Evolutionary conservation across 208 protist species (phyloP), one percentile per base, ranked within the genome.

Genomic region (Phytomonas francai): DNA sequence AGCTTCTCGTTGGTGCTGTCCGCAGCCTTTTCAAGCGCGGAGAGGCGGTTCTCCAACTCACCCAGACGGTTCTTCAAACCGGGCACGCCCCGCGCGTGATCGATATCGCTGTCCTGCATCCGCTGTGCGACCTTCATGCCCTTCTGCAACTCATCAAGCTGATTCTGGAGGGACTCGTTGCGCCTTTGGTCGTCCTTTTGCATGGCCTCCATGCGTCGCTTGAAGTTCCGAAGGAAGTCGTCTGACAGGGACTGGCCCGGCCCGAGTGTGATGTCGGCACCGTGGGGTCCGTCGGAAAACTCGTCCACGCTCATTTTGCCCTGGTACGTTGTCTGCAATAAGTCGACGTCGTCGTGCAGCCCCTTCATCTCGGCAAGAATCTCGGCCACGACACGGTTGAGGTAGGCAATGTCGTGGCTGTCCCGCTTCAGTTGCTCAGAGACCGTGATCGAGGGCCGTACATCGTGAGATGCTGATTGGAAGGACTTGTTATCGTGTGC

Each of bases 301-400:
- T 60, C 34, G 14, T 51, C 65, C 2, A 4, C 28, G 34, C 39
- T 31, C 51, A 33, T 9, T 14, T 25, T 45, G 0, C 16, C 65
- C 0, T 64, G 42, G 49, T 69, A 64, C 51, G 60, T 12, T 3
- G 79, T 86, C 22, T 78, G 82, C 59, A 95, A 80, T 3, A 81
- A 59, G 58, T 92, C 84, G 2, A 95, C 74, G 59, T 92, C 85
- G 5, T 73, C 75, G 66, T 95, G 86, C 32, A 95, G 72, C 9
- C 32, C 76, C 79, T 87, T 87, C 84, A 95, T 91, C 72, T 92
- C 83, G 2, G 69, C 83, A 33, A 95, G 70, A 36, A 92, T 95
- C 73, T 95, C 89, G n/a, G 89, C 89, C 63, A 95, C 89, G n/a
- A 95, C 83, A 57, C 89, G 89, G 78, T 95, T 95, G 62, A 95